A percentile compares a stretch with the other conserved stretches of the same genome.
Conservation (phyloP, 257 asterid species). For the Nicotiana otophora region DNA sequence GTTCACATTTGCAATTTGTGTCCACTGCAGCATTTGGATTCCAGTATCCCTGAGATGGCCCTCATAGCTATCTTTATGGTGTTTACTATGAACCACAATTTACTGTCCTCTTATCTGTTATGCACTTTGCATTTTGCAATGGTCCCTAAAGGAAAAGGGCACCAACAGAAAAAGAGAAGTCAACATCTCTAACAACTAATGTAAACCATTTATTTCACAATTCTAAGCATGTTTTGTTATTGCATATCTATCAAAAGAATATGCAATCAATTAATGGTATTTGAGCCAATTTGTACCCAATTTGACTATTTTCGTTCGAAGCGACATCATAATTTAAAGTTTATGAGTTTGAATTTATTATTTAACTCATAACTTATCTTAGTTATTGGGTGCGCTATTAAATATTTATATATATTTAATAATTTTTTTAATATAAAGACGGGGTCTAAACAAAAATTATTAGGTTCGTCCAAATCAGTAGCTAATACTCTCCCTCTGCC, state of each 20-base stretch:
- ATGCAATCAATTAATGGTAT: neutral
- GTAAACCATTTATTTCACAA: neutral
- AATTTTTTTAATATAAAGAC: too few relatives aligned
- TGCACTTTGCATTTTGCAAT: slow-evolving; percentile 8
- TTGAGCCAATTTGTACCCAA: neutral
- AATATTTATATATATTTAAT: too few relatives aligned
- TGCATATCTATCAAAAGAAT: neutral
- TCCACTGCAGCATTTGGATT: neutral
- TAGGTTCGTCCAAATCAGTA: too few relatives aligned
- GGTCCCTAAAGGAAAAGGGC: slow-evolving; percentile 29
- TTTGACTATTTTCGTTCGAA: too few relatives aligned
- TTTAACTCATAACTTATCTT: too few relatives aligned
- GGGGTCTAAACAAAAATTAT: too few relatives aligned
- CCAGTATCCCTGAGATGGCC: neutral
- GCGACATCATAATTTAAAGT: too few relatives aligned
- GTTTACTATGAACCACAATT: neutral
- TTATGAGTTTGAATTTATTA: too few relatives aligned
- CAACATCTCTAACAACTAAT: slow-evolving; percentile 29
- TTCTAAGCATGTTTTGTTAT: neutral
- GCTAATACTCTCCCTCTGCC: too few relatives aligned
- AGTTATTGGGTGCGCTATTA: too few relatives aligned
- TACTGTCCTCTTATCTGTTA: neutral
- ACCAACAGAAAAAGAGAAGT: slow-evolving; percentile 14
- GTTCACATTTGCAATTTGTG: neutral
- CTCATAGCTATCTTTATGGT: neutral